phyloP scores from a whole-genome alignment of 2,329 filamentous ascomycete species.

The Pseudogymnoascus sp. region DNA sequence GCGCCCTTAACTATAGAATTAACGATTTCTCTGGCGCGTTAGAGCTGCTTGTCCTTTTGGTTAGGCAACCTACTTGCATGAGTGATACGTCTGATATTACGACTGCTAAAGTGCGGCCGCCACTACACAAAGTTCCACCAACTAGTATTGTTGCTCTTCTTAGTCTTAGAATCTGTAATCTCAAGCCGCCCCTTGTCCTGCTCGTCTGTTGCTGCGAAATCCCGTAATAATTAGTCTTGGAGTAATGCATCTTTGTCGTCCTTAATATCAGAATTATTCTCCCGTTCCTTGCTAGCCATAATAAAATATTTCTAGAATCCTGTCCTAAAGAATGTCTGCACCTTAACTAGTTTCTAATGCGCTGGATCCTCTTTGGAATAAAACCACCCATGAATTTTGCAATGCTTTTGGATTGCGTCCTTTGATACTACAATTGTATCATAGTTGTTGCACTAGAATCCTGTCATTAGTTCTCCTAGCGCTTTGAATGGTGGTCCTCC shows the following conservation, averaged over 20 bases:
- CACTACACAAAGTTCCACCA: constrained; percentile 2
- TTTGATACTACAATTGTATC: background rate
- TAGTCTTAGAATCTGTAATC: background rate
- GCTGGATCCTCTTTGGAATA: background rate
- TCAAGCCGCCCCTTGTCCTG: background rate
- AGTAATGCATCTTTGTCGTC: background rate
- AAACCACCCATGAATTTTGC: background rate
- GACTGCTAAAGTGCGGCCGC: background rate
- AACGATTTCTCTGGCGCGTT: background rate
- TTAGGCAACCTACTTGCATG: constrained; percentile 12
- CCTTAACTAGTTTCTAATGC: background rate
- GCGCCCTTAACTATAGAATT: constrained; percentile 1
- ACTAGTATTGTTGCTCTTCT: constrained; percentile 1
- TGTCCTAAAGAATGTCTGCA: constrained; percentile 7
- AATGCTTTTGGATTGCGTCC: background rate
- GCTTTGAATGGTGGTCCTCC: background rate
- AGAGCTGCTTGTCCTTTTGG: constrained; percentile 7
- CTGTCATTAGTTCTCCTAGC: background rate
- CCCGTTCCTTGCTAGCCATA: background rate
- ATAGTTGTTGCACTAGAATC: background rate
- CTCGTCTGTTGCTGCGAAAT: background rate
- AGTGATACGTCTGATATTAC: constrained; percentile 7
- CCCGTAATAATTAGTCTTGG: background rate
- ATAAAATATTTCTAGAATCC: constrained; percentile 6
- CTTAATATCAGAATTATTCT: background rate